A percentile compares a stretch with the other conserved stretches of the same genome.
Conservation (phyloP, 164 flowering plant species). For the Vitis riparia region DNA sequence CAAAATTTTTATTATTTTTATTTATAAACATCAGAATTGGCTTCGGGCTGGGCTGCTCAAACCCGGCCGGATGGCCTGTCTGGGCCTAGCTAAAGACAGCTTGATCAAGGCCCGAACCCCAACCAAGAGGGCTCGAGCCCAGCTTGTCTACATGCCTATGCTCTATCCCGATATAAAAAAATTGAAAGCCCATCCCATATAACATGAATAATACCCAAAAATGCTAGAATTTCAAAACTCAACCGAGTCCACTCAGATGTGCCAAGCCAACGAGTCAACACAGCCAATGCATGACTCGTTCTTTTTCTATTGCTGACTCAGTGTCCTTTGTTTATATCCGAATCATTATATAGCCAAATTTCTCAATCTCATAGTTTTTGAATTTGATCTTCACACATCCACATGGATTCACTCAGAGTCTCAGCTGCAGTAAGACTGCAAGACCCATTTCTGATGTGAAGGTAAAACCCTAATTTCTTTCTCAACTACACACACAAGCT, state of each 20-base stretch:
- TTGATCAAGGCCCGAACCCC: too few relatives aligned
- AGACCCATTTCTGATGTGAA: conserved; percentile 11
- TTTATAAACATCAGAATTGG: too few relatives aligned
- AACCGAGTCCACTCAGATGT: background rate
- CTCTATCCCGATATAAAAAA: too few relatives aligned
- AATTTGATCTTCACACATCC: conserved; percentile 7
- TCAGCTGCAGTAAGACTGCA: conserved; percentile 12
- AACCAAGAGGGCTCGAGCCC: too few relatives aligned
- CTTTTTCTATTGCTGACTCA: background rate
- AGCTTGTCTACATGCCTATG: too few relatives aligned
- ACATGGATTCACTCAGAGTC: conserved; percentile 4
- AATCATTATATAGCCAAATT: background rate
- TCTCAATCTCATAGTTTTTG: background rate
- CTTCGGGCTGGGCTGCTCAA: too few relatives aligned
- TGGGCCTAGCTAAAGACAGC: too few relatives aligned
- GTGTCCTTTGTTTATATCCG: background rate
- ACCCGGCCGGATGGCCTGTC: too few relatives aligned
- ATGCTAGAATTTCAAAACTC: background rate
- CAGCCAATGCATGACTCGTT: background rate
- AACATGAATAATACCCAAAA: background rate
- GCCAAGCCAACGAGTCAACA: background rate
- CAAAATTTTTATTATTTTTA: too few relatives aligned
- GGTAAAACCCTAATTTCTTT: conserved; percentile 14
- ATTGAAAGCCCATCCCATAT: too few relatives aligned
- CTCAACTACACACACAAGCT: background rate